A percentile compares a stretch with the other conserved stretches of the same genome.
Conservation (phyloP, 495 filamentous ascomycete genomes). For the Monascus purpureus region DNA sequence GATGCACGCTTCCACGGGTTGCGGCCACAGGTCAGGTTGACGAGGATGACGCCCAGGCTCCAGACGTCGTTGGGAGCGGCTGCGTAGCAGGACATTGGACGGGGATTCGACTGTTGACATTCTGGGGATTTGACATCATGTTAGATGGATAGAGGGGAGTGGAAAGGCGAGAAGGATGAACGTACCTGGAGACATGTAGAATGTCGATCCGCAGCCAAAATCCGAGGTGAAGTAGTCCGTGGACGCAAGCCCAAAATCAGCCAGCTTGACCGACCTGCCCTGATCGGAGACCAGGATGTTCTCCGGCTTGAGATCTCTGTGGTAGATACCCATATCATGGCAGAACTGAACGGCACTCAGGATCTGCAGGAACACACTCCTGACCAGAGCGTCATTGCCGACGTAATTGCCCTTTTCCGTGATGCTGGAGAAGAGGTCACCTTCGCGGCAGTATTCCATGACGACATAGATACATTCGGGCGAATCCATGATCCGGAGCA, state of each 20-base stretch:
- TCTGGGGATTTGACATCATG: conserved; percentile 41
- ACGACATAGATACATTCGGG: conserved; percentile 92
- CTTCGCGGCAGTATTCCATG: conserved; percentile 93
- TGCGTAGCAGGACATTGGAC: conserved; percentile 67
- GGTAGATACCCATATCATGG: conserved; percentile 88
- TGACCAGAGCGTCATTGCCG: conserved; percentile 81
- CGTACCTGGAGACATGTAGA: conserved; percentile 92
- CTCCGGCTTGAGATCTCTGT: conserved; percentile 95
- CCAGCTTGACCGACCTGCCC: conserved; percentile 83
- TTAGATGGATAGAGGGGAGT: conserved; percentile 2
- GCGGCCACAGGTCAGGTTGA: conserved; percentile 94
- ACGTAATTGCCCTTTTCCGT: conserved; percentile 88
- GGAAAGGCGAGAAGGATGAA: background rate
- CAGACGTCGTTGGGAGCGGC: conserved; percentile 95
- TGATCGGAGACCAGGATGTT: conserved; percentile 87
- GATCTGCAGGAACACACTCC: conserved; percentile 83
- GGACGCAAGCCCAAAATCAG: conserved; percentile 93
- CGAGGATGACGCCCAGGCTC: conserved; percentile 92
- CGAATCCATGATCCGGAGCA: conserved; percentile 88
- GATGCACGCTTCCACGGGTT: conserved; percentile 98
- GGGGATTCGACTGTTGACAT: conserved; percentile 77
- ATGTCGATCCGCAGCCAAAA: conserved; percentile 95
- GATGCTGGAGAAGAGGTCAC: conserved; percentile 93
- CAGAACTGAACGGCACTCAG: conserved; percentile 95
- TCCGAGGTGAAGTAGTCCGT: conserved; percentile 72